A percentile compares a stretch with the other conserved stretches of the same genome.
Evolutionary conservation across 805 yeast genomes (phyloP).

Genomic region (Priceomyces carsonii): DNA sequence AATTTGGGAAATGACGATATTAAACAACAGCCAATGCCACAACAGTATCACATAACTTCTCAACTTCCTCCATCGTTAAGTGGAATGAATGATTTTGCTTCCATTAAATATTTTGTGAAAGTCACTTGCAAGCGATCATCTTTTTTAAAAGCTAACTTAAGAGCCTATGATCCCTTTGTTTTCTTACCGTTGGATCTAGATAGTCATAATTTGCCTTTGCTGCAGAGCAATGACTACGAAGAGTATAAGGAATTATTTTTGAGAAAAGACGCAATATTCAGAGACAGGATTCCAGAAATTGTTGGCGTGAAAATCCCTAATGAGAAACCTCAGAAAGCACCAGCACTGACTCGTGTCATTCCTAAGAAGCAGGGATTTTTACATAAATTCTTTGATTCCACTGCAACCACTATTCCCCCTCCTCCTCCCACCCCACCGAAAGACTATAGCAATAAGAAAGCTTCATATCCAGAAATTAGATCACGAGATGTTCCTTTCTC

Average conservation of each 20-base stretch:
- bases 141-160: conserved; percentile 45
- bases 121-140: conserved; percentile 59
- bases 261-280: conserved; percentile 41
- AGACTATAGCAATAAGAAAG: conserved; percentile 4
- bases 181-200: conserved; percentile 52
- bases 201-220: conserved; percentile 18
- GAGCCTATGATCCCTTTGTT: conserved; percentile 50
- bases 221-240: conserved; percentile 17
- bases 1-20: neutral
- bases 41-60: conserved; percentile 23
- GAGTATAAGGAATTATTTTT: conserved; percentile 46
- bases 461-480: conserved; percentile 22
- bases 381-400: conserved; percentile 24
- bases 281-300: conserved; percentile 43
- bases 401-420: conserved; percentile 9
- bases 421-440: conserved; percentile 12
- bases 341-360: conserved; percentile 15
- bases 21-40: conserved; percentile 4
- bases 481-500: conserved; percentile 39
- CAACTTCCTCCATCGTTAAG: conserved; percentile 38
- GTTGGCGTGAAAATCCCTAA: conserved; percentile 36
- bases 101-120: conserved; percentile 55
- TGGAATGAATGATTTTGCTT: conserved; percentile 35
- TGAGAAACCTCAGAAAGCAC: conserved; percentile 21
- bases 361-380: conserved; percentile 28